Base-by-base conservation (phyloP, 75 land plant genomes). In the Selaginella moellendorffii region DNA sequence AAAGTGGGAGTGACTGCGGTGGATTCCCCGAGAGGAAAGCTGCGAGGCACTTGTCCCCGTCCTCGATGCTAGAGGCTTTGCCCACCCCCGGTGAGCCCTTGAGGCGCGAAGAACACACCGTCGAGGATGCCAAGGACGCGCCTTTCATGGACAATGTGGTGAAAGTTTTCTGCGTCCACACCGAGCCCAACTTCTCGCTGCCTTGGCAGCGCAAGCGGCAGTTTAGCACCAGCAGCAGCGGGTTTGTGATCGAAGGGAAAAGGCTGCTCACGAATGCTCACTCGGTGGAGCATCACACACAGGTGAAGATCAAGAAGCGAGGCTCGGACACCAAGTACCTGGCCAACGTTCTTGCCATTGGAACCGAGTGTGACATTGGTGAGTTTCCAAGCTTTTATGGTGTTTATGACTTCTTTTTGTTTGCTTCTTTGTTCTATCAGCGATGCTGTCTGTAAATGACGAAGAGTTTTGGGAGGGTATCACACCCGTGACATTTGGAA, bases 311-410 rank as follows among this genome's bases (percentile, higher is more conserved):
- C 28, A 91, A 91, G 76, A 84, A 79, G 77, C 78, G 97, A 2
- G 97, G 93, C 12, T 91, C 93, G 0, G 97, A 91, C 54, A 81
- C 86, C 26, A 91, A 87, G 82, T 92, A 77, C 56, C 30, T 92
- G 68, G 97, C 97, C 30, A 88, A 86, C 26, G 95, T 92, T 20
- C 81, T 92, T 10, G 86, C 95, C 0, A 88, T 92, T 70, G 97
- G 97, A 1, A 92, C 89, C 18, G 97, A 92, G 58, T 88, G 95
- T 64, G 97, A 92, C 73, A 92, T 92, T 46, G 97, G 97, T 88
- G 72, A 53, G 64, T 1, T 12, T n/a, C 9, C 28, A 36, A 14
- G 19, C 17, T 68, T 53, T 21, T 29, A 29, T 28, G 20, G 5
- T 52, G 10, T 20, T 69, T 14, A 69, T 27, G 20, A n/a, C 21